Percentiles rank a stretch among this genome's conserved stretches.
These are phyloP conservation scores for Venustampulla echinocandica DNA, from an alignment of 495 filamentous ascomycete species.

Conservation along the genomic window DNA sequence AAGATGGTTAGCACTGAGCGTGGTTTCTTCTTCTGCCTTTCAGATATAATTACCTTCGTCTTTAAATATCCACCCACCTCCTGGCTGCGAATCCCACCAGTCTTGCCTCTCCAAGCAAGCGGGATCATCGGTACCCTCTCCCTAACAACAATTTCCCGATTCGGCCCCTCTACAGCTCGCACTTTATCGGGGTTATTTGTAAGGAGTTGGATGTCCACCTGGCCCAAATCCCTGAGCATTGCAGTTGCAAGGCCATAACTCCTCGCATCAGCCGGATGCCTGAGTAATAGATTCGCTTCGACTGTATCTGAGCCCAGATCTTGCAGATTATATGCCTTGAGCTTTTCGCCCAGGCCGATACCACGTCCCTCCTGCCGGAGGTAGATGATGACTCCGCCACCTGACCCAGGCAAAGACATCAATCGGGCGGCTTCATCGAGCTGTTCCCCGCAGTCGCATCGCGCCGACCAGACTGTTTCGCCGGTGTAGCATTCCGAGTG, in stretches of 20 bases:
- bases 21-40: not conserved
- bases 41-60: slow-evolving; percentile 67
- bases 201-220: slow-evolving; percentile 67
- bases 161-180: slow-evolving; percentile 83
- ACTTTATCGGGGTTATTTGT: slow-evolving; percentile 99
- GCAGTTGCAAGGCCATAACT: slow-evolving; percentile 93
- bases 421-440: slow-evolving; percentile 90
- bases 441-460: slow-evolving; percentile 97
- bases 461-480: slow-evolving; percentile 94
- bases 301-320: slow-evolving; percentile 93
- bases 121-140: slow-evolving; percentile 94
- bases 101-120: slow-evolving; percentile 75
- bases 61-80: slow-evolving; percentile 90
- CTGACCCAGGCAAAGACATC: slow-evolving; percentile 72
- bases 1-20: slow-evolving; percentile 4
- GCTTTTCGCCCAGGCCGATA: slow-evolving; percentile 87
- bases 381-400: slow-evolving; percentile 88
- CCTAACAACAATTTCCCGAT: slow-evolving; percentile 76
- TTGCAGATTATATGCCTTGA: slow-evolving; percentile 97
- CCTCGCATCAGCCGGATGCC: slow-evolving; percentile 89
- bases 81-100: slow-evolving; percentile 70
- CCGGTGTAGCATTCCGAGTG: slow-evolving; percentile 99
- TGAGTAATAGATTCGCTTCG: slow-evolving; percentile 82
- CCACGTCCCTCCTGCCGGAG: slow-evolving; percentile 92
- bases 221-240: slow-evolving; percentile 80